phyloP scores from a whole-genome alignment of 2,329 filamentous ascomycete genomes.

The Alternaria consortialis region DNA sequence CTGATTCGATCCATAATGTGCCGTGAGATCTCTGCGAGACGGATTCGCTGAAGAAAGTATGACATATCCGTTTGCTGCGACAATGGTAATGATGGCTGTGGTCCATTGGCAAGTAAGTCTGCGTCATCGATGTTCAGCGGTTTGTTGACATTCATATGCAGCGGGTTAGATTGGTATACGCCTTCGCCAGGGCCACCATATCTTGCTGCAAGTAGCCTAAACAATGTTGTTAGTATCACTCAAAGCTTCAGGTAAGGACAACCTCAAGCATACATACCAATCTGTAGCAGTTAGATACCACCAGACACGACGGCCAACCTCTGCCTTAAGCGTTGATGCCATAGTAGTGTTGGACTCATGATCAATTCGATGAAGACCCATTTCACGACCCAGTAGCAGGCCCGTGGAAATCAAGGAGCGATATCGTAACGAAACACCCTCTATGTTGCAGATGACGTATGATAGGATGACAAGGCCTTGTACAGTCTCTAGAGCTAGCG shows the following conservation, averaged over 20 bases:
- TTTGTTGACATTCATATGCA: not conserved
- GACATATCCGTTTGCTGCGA: conserved; percentile 50
- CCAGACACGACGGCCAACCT: conserved; percentile 53
- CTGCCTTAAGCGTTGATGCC: conserved; percentile 39
- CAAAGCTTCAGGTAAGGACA: not conserved
- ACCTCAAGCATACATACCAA: not conserved
- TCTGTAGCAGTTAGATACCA: conserved; percentile 49
- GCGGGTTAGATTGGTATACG: not conserved
- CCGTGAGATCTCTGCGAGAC: conserved; percentile 49
- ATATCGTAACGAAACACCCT: conserved; percentile 48
- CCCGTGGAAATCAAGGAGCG: conserved; percentile 44
- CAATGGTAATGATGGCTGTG: not conserved
- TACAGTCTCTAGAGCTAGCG: conserved; percentile 37
- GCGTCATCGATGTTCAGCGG: not conserved
- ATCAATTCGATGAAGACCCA: conserved; percentile 28
- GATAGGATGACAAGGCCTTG: conserved; percentile 49
- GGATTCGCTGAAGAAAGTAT: conserved; percentile 50
- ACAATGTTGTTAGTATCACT: not conserved
- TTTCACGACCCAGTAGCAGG: conserved; percentile 35
- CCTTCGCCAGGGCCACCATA: not conserved
- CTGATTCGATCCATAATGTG: conserved; percentile 46
- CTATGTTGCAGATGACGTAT: conserved; percentile 47
- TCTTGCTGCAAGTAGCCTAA: not conserved
- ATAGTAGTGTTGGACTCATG: not conserved
- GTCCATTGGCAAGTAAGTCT: accelerated